Evolutionary conservation across 1,284 basidiomycete genomes (phyloP).

Genomic region (Vanrija sp.): DNA sequence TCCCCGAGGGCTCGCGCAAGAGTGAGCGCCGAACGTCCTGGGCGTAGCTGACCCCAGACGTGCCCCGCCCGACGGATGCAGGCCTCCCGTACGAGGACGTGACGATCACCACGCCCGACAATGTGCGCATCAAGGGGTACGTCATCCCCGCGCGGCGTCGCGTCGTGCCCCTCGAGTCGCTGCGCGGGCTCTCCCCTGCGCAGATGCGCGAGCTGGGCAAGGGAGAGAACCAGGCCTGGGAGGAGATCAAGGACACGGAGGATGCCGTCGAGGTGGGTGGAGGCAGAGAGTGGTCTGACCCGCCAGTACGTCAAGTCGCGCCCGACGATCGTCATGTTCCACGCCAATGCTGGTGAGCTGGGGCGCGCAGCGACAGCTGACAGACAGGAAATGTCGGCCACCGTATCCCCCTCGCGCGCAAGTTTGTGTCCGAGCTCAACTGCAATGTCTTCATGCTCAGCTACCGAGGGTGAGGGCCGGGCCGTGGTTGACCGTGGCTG

Average conservation of each 20-base stretch:
- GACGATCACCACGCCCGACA: constrained; percentile 61
- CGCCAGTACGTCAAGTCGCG: constrained; percentile 62
- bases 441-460: constrained; percentile 49
- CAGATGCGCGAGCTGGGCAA: constrained; percentile 23
- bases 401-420: constrained; percentile 79
- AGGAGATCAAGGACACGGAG: constrained; percentile 29
- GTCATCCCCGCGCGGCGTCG: constrained; percentile 52
- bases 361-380: neutral
- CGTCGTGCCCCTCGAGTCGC: constrained; percentile 20
- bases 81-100: constrained; percentile 70
- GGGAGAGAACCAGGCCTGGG: constrained; percentile 26
- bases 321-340: constrained; percentile 84
- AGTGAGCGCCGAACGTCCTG: constrained; percentile 50
- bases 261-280: constrained; percentile 28
- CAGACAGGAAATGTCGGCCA: constrained; percentile 57
- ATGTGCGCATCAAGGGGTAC: constrained; percentile 60
- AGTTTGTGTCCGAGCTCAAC: constrained; percentile 79
- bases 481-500: neutral
- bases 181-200: constrained; percentile 18
- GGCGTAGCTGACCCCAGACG: constrained; percentile 53
- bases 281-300: neutral
- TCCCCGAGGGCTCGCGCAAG: constrained; percentile 74
- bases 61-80: constrained; percentile 65
- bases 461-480: constrained; percentile 37
- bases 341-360: constrained; percentile 80